Evolutionary conservation across 2,329 filamentous ascomycete species (phyloP).

Genomic region (Cytospora mali): DNA sequence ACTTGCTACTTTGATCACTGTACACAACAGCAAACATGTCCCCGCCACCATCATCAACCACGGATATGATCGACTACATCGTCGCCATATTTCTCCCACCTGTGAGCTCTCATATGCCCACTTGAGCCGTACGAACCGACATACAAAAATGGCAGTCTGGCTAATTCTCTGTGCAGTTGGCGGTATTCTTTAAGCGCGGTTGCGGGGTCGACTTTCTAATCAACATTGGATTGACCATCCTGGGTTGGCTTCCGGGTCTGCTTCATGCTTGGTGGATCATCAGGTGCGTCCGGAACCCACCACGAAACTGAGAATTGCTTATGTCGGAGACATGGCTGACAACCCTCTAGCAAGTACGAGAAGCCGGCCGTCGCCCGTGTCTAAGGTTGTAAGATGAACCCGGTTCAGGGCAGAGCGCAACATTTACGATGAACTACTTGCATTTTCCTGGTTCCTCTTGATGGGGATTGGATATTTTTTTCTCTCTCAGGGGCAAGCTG

Average conservation of each 20-base stretch:
- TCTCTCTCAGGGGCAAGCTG: neutral
- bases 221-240: constrained; percentile 27
- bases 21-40: constrained; percentile 20
- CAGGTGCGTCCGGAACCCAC: neutral
- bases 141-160: too few relatives aligned
- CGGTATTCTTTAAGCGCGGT: constrained; percentile 26
- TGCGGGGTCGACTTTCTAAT: constrained; percentile 21
- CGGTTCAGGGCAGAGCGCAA: neutral
- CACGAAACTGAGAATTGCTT: fast-evolving
- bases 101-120: constrained; percentile 6
- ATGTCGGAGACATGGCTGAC: neutral
- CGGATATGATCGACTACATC: constrained; percentile 27
- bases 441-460: neutral
- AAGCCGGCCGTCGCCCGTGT: neutral
- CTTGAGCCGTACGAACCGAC: neutral
- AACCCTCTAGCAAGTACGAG: constrained; percentile 12
- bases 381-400: neutral
- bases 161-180: constrained; percentile 6
- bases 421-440: neutral
- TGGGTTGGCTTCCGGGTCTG: constrained; percentile 27
- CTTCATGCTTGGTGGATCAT: constrained; percentile 29
- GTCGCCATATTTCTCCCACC: constrained; percentile 28
- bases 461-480: neutral
- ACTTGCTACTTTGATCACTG: neutral
- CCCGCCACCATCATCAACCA: constrained; percentile 23